Base-by-base conservation (phyloP, 2,329 filamentous ascomycete genomes). In the Acrocalymma vagum region DNA sequence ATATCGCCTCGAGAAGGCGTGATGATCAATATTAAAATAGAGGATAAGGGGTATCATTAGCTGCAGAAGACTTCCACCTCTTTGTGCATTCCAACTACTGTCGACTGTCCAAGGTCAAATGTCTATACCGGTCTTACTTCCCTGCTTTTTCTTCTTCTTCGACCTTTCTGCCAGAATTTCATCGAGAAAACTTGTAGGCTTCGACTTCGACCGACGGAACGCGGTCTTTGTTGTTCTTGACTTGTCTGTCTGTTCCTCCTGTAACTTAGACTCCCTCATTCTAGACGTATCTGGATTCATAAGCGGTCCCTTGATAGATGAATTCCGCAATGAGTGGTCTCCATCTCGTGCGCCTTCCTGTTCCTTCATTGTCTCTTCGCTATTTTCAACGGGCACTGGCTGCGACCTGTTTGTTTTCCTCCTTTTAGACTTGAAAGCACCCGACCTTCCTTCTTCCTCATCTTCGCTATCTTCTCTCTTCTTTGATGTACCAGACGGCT, bases 141-240 rank as follows among this genome's bases (percentile, higher is more conserved):
- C 48, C 38, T 66, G 61, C 26, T 64, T 65, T 52, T 73, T 76
- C 58, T 77, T 77, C 67, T 81, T 82, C 50, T 74, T 78, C 6
- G 74, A 72, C 23, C 74, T 72, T 41, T 76, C 67, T 3, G 66
- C 67, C 2, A 78, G 62, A 11, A 83, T 60, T 49, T 83, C 78
- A 58, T 84, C 81, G 16, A 84, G 65, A 53, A 78, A 83, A 45
- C 73, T 81, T 1, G 68, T 68, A 33, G 72, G 71, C 50, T 72
- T 76, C 30, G 3, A 35, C 22, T 17, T 43, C 31, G 16, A 45
- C 36, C 13, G 48, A 35, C 15, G 53, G 39, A 32, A 50, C 30
- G 36, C 38, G 25, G 1, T 23, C 34, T 5, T 38, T 17, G 15
- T 48, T 29, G 1, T 40, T 30, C 4, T 48, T 40, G 2, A 13